Evolutionary conservation across 2,329 filamentous ascomycete genomes (phyloP), one percentile per base, ranked within the genome.

Genomic region (Nemania bipapillata): DNA sequence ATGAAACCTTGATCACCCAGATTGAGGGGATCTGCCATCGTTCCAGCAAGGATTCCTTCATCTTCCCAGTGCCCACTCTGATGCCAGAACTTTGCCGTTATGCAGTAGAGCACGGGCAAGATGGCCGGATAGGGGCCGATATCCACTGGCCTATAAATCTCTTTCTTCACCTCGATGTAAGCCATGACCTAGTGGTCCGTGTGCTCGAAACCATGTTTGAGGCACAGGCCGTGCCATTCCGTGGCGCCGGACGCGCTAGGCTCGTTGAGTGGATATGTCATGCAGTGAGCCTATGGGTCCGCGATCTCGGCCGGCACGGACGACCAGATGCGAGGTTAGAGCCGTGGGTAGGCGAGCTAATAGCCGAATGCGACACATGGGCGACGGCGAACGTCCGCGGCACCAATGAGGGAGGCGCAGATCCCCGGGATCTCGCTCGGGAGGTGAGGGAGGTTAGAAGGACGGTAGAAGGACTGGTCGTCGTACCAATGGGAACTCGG

Each of bases 1-100:
- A 92, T 80, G 92, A 95, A 79, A 85, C 86, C 1, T 86, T 96
- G 3, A 86, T 90, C 4, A 84, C 85, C 71, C 86, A 87, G 75
- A 85, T 92, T 50, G 86, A 89, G 68, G 86, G 86, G 65, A 89
- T 91, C 74, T 88, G 89, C 35, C 87, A 90, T 74, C 86, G 88
- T 50, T 88, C 89, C 17, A 87, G 86, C 9, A 84, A 89, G 24
- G 89, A 90, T 77, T 89, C 89, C 76, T 86, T 89, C 70, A 87
- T 91, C 64, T 91, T 92, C 80, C 89, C 88, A 0, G 86, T 91
- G 7, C 81, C 85, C 63, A 83, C 84, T 1, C 82, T 92, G 0
- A 83, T 92, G 11, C 87, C 87, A 0, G 84, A 90, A 69, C 79
- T 92, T 7, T 90, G 90, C 78, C 83, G 83, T 24, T 92, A 91